Percentiles rank a stretch among this genome's conserved stretches.
Evolutionary conservation across 768 basidiomycete genomes (phyloP).

Genomic region (Kwoniella shandongensis): DNA sequence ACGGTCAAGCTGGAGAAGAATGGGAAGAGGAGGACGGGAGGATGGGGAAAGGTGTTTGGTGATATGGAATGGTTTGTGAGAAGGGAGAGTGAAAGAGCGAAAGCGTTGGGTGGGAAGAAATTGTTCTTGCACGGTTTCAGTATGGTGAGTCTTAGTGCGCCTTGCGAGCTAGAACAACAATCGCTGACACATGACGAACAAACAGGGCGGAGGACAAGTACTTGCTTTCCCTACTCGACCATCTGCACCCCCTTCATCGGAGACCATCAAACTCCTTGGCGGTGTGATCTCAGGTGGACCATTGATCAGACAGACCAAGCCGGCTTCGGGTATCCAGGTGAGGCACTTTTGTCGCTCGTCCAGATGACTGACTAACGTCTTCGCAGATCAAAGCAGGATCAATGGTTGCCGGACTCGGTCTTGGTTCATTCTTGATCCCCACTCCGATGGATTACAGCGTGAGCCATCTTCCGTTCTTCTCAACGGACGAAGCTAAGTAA

Average conservation of each 20-base stretch:
- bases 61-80: conserved; percentile 49
- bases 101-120: conserved; percentile 26
- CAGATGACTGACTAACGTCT: neutral
- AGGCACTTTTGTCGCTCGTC: conserved; percentile 1
- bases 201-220: conserved; percentile 42
- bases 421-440: conserved; percentile 40
- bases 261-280: conserved; percentile 28
- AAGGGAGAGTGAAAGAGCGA: conserved; percentile 26
- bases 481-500: too few relatives aligned
- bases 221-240: conserved; percentile 41
- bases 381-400: conserved; percentile 36
- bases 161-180: neutral
- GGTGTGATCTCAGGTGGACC: conserved; percentile 42
- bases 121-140: conserved; percentile 47
- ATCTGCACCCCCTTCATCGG: conserved; percentile 23
- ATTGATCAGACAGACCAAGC: conserved; percentile 34
- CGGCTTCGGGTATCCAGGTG: conserved; percentile 32
- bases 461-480: conserved; percentile 10
- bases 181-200: neutral
- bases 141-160: too few relatives aligned
- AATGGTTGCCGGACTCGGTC: conserved; percentile 30
- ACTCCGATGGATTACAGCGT: conserved; percentile 35
- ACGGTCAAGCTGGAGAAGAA: conserved; percentile 34
- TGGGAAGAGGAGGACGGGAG: conserved; percentile 37
- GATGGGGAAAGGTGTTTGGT: conserved; percentile 43